Evolutionary conservation across 1,139 yeast species (phyloP), one percentile per base, ranked within the genome.

Genomic region (Scheffersomyces quercinus): DNA sequence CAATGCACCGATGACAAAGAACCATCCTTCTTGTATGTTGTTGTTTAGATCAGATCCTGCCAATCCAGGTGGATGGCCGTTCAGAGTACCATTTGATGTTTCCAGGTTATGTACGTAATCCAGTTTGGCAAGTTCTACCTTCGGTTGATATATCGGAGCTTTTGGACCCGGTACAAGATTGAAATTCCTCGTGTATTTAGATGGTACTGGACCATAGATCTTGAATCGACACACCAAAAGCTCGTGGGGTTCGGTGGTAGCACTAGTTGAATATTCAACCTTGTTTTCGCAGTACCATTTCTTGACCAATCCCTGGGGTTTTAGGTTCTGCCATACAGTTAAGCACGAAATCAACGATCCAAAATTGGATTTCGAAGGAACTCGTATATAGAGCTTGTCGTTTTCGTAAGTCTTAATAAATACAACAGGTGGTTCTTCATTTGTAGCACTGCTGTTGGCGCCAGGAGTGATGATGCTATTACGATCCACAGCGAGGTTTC

Each of bases 1-100:
- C 40, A 88, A 62, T 9, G 83, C 84, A 1, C 93, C 95, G 79
- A 83, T 83, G 1, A 88, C 83, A 41, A 75, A 78, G 55, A 84
- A 85, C 96, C 96, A 88, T 3, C 82, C 82, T 51, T 82, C 85
- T 20, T 67, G 66, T 1, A 65, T 48, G 35, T 63, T 58, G 29
- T 61, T 45, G 34, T 47, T 49, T n/a, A 20, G 38, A 29, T 39
- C 45, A 11, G 40, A n/a, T 6, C 26, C 26, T 20, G 26, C 26
- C 26, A 20, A 20, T 5, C 26, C 26, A 20, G 26, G 26, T 20
- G 26, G 26, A 20, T 20, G 26, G 26, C 26, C 26, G 26, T 39
- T 46, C 9, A 44, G 35, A 11, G 20, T 15, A 3, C 13, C 39
- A 35, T 16, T 29, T 12, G 39, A 12, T 35, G 7, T 20, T 20